phyloP scores from a whole-genome alignment of 768 basidiomycete species.

The Suillus fuscotomentosus region DNA sequence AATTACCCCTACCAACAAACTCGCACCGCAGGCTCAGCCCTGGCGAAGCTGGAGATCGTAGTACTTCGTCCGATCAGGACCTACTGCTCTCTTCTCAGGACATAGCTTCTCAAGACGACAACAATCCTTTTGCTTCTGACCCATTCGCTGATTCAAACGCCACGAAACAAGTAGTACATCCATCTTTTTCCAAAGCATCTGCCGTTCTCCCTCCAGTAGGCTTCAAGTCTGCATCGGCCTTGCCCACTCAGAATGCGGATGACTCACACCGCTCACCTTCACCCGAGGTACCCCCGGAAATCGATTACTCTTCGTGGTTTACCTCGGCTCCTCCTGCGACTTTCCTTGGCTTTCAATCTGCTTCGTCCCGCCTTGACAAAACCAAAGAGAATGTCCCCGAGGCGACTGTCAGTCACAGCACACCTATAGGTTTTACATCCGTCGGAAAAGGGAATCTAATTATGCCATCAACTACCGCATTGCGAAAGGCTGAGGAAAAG shows the following conservation, averaged over 20 bases:
- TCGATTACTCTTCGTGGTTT: slow-evolving; percentile 53
- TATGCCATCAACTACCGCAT: slow-evolving; percentile 51
- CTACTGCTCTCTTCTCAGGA: background rate
- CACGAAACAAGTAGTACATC: slow-evolving; percentile 10
- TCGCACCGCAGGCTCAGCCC: background rate
- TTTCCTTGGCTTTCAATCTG: slow-evolving; percentile 37
- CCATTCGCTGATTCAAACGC: background rate
- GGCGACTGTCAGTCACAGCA: slow-evolving; percentile 5
- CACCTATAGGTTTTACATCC: slow-evolving; percentile 25
- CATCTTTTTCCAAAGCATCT: slow-evolving; percentile 19
- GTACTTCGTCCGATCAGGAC: background rate
- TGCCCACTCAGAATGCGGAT: background rate
- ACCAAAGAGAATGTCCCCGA: background rate
- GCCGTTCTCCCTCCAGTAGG: slow-evolving; percentile 5
- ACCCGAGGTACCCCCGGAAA: slow-evolving; percentile 38
- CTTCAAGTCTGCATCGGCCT: background rate
- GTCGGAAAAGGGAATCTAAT: slow-evolving; percentile 39
- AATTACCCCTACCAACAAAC: background rate
- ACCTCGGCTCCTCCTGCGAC: slow-evolving; percentile 29
- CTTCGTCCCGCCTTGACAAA: slow-evolving; percentile 21
- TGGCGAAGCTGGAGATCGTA: background rate
- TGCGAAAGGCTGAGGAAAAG: slow-evolving; percentile 54
- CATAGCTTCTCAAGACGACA: slow-evolving; percentile 12
- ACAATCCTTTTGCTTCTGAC: slow-evolving; percentile 20
- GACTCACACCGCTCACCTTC: slow-evolving; percentile 29